Evolutionary conservation across 345 rosid species (phyloP), one percentile per base, ranked within the genome.

Genomic region (Pistacia atlantica): DNA sequence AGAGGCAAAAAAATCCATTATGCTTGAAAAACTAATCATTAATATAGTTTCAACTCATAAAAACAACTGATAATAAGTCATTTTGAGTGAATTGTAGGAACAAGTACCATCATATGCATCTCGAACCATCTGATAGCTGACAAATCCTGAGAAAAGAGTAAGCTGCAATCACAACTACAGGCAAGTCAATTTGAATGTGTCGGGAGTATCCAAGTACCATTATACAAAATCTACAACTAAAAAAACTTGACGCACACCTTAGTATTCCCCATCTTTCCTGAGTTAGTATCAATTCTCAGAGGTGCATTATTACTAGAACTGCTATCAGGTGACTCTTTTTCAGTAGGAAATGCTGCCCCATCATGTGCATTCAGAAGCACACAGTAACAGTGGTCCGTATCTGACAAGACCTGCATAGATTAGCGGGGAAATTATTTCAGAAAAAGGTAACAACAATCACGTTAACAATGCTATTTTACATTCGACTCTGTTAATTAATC

Each of bases 111-210:
- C 93, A 80, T 92, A 94, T 81, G 99, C 98, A 80, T 97, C 97
- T 84, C 93, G 89, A 79, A 97, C 99, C 98, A 97, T 94, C 82
- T 90, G 98, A 87, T 92, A 97, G 95, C 92, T 94, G 73, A 92
- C 98, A 86, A 97, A 94, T 76, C 98, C 99, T 62, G 98, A 97
- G 88, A 97, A 96, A 84, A 94, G 85, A 74, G 98, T 97, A 82
- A 94, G 92, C 98, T 91, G 97, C 90, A 87, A 81, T 76, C 70
- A 86, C 54, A 79, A 67, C 71, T 13, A 69, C 68, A 77, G 72
- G 57, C 79, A 76, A 33, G 74, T 84, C 70, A 83, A 73, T 25
- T 49, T 35, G 59, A 48, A 61, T 33, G 46, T 58, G 65, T 18
- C 20, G 37, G 68, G 22, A 55, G 56, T 28, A 18, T 46, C 42